Base-by-base conservation (phyloP, 805 yeast genomes). In the Jamesozyma gamospora region DNA sequence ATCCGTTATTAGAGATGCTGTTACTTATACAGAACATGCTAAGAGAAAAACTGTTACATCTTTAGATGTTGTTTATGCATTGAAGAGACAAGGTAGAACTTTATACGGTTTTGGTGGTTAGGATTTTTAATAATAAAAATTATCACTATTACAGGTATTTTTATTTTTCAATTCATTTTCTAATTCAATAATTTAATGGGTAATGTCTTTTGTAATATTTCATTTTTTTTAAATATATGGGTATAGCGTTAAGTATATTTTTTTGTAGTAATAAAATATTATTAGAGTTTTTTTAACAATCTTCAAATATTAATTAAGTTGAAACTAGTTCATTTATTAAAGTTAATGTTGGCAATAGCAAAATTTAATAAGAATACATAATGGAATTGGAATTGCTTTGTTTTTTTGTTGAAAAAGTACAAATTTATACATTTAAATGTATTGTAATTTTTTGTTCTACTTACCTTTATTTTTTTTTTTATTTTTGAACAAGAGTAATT, bases 11-110 rank as follows among this genome's bases (percentile, higher is more conserved):
- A 85, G 96, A 77, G 96, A 90, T 61, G 96, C 97, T 60, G 96
- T 90, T 60, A 86, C 96, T 60, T 88, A 88, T 77, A 90, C 97
- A 55, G 97, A 90, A 27, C 96, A 88, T 82, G 97, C 96, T 62
- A 90, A 90, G 90, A 86, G 97, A 82, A 90, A 90, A 86, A 90
- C 98, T 52, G 97, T 90, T 61, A 90, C 98, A 57, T 88, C 98
- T 49, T 79, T 90, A 64, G 98, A 90, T 67, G 97, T 90, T 57
- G 96, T 90, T 62, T 90, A 90, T 70, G 97, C 97, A 61, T 83
- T 90, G 73, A 90, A 90, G 90, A 87, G 97, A 81, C 96, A 92
- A 77, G 98, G 98, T 66, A 84, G 97, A 75, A 90, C 97, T 74
- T 81, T 90, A 70, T 90, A 90, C 69, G 97, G 97, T 87, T 90